Evolutionary conservation across 129 eudicot species (phyloP).

Genomic region (Flaveria brownii): DNA sequence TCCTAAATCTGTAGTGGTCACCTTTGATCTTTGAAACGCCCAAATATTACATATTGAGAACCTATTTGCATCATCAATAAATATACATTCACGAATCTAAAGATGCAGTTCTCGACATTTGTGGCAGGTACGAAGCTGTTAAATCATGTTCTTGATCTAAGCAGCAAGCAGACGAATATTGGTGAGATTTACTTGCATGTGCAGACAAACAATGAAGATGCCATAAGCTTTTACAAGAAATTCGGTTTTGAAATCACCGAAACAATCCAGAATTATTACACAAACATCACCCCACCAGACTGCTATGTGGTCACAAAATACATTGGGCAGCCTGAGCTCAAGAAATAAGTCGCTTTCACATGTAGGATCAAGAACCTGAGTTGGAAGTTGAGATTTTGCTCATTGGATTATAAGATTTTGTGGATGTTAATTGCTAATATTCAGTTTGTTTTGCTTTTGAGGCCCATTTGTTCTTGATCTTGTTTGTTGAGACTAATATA

Average conservation of each 20-base stretch:
- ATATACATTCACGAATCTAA: neutral
- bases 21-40: constrained; percentile 7
- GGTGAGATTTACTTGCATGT: constrained; percentile 93
- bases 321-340: constrained; percentile 49
- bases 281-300: constrained; percentile 95
- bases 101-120: constrained; percentile 10
- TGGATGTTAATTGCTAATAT: constrained; percentile 24
- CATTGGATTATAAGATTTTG: constrained; percentile 35
- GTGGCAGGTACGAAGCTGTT: constrained; percentile 75
- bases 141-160: constrained; percentile 75
- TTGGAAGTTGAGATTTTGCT: constrained; percentile 27
- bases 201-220: constrained; percentile 96
- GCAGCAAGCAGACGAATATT: constrained; percentile 83
- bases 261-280: constrained; percentile 90
- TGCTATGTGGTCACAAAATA: constrained; percentile 84
- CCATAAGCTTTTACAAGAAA: constrained; percentile 89
- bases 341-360: constrained; percentile 43
- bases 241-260: constrained; percentile 94
- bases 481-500: constrained; percentile 28
- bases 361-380: constrained; percentile 23
- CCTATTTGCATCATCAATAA: neutral
- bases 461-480: constrained; percentile 30
- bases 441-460: constrained; percentile 27
- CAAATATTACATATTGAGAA: constrained; percentile 19
- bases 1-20: constrained; percentile 5